These are phyloP conservation scores for Boletus coccyginus DNA, from an alignment of 768 basidiomycete genomes.

Conservation along the genomic window DNA sequence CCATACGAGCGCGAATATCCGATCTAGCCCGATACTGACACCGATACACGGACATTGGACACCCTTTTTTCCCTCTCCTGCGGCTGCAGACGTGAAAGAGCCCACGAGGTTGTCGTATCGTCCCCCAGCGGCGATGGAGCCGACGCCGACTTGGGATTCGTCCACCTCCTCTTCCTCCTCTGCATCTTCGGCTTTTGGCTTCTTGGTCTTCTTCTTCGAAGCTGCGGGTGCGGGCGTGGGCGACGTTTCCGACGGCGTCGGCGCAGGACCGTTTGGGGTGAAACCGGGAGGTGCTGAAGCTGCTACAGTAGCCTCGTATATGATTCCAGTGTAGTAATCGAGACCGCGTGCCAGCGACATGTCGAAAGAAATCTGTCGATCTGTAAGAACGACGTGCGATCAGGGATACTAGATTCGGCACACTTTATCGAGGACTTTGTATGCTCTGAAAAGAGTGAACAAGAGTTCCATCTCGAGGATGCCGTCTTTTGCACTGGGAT, in stretches of 20 bases:
- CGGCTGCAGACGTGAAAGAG: constrained; percentile 81
- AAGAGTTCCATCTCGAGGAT: constrained; percentile 83
- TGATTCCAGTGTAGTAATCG: constrained; percentile 98
- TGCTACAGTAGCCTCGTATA: constrained; percentile 94
- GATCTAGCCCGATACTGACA: constrained; percentile 88
- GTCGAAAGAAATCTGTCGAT: constrained; percentile 83
- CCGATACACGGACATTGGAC: constrained; percentile 83
- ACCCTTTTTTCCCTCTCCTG: constrained; percentile 69
- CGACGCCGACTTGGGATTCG: constrained; percentile 91
- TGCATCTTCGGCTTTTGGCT: constrained; percentile 39
- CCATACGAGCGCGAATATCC: constrained; percentile 90
- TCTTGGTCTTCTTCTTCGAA: constrained; percentile 42
- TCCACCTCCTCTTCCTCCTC: constrained; percentile 83
- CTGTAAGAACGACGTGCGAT: not conserved
- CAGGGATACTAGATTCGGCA: constrained; percentile 3
- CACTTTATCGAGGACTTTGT: constrained; percentile 76
- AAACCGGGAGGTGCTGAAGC: constrained; percentile 91
- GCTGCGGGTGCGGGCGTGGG: constrained; percentile 10
- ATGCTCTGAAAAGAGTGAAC: constrained; percentile 79
- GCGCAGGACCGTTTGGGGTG: constrained; percentile 47
- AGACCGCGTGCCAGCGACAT: constrained; percentile 95
- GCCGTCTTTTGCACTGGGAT: constrained; percentile 76
- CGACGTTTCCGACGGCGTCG: constrained; percentile 26
- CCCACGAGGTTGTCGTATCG: constrained; percentile 95
- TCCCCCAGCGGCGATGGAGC: constrained; percentile 99